Evolutionary conservation across 257 asterid species (phyloP), one percentile per base, ranked within the genome.

Genomic region (Knoxia roxburghii): DNA sequence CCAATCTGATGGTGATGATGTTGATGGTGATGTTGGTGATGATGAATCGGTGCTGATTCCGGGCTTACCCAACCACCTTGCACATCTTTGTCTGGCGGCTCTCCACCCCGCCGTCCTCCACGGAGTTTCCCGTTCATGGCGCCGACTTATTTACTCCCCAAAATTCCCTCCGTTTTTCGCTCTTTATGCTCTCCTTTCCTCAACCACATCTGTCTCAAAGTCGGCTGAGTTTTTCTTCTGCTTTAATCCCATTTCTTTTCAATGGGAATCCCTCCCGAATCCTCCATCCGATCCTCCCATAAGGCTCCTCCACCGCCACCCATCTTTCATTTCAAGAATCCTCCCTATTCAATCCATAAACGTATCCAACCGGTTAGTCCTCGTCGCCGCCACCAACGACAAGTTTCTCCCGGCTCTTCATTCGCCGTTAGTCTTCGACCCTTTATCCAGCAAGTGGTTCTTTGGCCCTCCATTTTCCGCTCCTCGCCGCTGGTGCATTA

Each of bases 401-500:
- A 53, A 79, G 0, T 80, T 88, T 45, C 86, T 77, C 49, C 96
- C 96, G 0, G 90, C 90, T 0, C 76, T 90, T 7, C 37, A 51
- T 7, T 48, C 67, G 8, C 96, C 97, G 1, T 62, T 90, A 18
- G 76, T 81, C 17, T 86, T 86, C 61, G 78, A 88, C 71, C 93
- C 95, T 7, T 56, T 67, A 7, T 40, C 82, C 27, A 61, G 76
- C 7, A 76, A 72, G 39, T 90, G 97, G 96, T 73, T 64, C 57
- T 75, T 45, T 6, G 97, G 97, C 0, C 97, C 96, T 20, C 79
- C 64, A 0, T 58, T 86, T 13, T 14, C 72, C 20, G 41, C 77
- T 20, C 95, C 97, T 0, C 82, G 95, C 6, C 79, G 96, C 20
- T 88, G 96, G 97, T 90, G 97, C 56, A 81, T 73, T 41, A 35